Percentiles rank a stretch among this genome's conserved stretches.
These are phyloP conservation scores for Neurospora intermedia DNA, from an alignment of 495 filamentous ascomycete species.

Conservation along the genomic window DNA sequence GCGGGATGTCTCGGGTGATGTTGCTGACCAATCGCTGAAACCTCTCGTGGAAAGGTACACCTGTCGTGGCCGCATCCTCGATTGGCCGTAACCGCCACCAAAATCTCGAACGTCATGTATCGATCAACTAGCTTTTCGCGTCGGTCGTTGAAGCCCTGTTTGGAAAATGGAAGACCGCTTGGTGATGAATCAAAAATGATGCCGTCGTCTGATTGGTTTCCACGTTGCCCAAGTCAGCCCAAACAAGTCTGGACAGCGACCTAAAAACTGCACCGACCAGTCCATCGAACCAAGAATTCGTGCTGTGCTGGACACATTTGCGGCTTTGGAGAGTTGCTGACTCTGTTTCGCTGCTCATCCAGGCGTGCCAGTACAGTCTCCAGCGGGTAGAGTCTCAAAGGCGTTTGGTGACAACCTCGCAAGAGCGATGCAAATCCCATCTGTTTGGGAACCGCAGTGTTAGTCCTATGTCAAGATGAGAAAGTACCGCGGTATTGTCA, in stretches of 20 bases:
- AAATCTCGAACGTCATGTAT: neutral
- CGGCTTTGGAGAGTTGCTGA: conserved; percentile 25
- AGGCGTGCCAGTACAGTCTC: conserved; percentile 33
- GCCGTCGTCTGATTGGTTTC: neutral
- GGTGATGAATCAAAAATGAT: neutral
- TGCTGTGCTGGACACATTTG: neutral
- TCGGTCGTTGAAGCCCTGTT: neutral
- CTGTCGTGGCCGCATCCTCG: neutral
- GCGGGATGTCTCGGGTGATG: neutral
- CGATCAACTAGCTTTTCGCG: neutral
- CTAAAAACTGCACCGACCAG: neutral
- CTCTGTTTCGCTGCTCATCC: conserved; percentile 47
- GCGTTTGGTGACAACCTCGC: conserved; percentile 40
- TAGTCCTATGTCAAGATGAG: conserved; percentile 45
- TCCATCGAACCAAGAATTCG: neutral
- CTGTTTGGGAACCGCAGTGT: conserved; percentile 27
- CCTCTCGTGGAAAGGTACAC: neutral
- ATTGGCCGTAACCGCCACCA: neutral
- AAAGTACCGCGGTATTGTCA: conserved; percentile 13
- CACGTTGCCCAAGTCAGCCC: neutral
- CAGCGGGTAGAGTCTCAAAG: conserved; percentile 42
- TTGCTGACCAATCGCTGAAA: neutral
- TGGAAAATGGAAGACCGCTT: neutral
- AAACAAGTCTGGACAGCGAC: neutral
- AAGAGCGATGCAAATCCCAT: conserved; percentile 45